phyloP scores from a whole-genome alignment of 2,329 filamentous ascomycete genomes.

The Penicillium sp. region DNA sequence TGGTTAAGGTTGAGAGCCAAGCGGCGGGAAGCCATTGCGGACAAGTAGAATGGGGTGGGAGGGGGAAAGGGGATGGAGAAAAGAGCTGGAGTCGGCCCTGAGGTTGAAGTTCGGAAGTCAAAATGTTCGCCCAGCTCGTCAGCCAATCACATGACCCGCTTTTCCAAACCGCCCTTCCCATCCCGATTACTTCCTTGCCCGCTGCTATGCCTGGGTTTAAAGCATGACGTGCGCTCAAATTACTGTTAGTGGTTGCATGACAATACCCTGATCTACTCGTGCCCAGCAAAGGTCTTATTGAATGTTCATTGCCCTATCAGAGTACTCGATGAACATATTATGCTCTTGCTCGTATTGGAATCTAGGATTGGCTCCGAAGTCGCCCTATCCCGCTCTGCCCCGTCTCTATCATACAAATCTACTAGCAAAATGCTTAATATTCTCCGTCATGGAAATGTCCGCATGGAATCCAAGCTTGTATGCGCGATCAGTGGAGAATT shows the following conservation, averaged over 20 bases:
- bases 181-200: constrained; percentile 41
- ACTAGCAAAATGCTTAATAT: constrained; percentile 45
- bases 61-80: constrained; percentile 54
- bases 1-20: constrained; percentile 92
- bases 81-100: constrained; percentile 47
- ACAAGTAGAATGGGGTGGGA: constrained; percentile 39
- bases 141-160: constrained; percentile 51
- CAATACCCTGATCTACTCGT: not conserved
- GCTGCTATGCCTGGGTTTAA: constrained; percentile 1
- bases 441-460: constrained; percentile 48
- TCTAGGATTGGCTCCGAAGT: constrained; percentile 22
- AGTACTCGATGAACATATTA: not conserved
- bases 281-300: not conserved
- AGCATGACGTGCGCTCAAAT: not conserved
- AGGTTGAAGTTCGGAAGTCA: constrained; percentile 51
- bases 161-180: constrained; percentile 43
- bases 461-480: constrained; percentile 52
- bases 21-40: constrained; percentile 90
- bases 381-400: not conserved
- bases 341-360: constrained; percentile 16
- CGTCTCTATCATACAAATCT: constrained; percentile 33
- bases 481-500: constrained; percentile 60
- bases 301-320: not conserved
- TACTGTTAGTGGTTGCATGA: not conserved
- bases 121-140: constrained; percentile 48